Percentiles rank a stretch among this genome's conserved stretches.
Evolutionary conservation across 257 asterid species (phyloP).

Genomic region (Mentha longifolia): DNA sequence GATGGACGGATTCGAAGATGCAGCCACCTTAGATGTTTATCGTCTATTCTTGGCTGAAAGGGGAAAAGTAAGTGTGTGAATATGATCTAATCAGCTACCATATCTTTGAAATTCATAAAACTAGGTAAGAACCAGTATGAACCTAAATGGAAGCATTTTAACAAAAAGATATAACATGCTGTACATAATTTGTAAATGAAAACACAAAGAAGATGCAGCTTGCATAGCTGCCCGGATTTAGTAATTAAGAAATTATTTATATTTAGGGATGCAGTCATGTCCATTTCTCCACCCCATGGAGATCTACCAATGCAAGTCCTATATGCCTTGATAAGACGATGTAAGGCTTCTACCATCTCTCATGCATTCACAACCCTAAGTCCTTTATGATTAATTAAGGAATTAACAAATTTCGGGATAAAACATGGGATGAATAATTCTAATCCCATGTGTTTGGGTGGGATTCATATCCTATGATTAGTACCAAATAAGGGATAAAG

Average conservation of each 20-base stretch:
- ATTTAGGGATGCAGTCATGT: too few relatives aligned
- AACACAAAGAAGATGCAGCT: conserved; percentile 1
- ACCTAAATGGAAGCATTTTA: not conserved
- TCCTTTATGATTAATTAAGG: not conserved
- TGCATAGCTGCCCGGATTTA: not conserved
- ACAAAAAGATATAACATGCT: not conserved
- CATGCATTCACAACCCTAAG: conserved; percentile 10
- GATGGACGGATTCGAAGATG: conserved; percentile 95
- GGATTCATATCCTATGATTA: too few relatives aligned
- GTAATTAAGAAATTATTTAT: not conserved
- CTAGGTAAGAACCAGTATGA: not conserved
- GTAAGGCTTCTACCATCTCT: conserved; percentile 6
- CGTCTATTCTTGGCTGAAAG: conserved; percentile 86
- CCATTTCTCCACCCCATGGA: too few relatives aligned
- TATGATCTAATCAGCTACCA: conserved; percentile 2
- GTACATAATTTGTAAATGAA: conserved; percentile 1
- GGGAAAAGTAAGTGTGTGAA: conserved; percentile 15
- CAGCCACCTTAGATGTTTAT: conserved; percentile 83
- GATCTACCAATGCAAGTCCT: not conserved
- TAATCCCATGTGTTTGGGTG: too few relatives aligned
- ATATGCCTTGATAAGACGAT: not conserved
- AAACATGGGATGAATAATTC: too few relatives aligned
- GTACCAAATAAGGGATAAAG: too few relatives aligned
- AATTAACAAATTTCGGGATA: too few relatives aligned
- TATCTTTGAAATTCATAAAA: conserved; percentile 6